Evolutionary conservation across 192 early-diverging fungal genomes (phyloP), one percentile per base, ranked within the genome.

Genomic region (Backusella morwellensis): DNA sequence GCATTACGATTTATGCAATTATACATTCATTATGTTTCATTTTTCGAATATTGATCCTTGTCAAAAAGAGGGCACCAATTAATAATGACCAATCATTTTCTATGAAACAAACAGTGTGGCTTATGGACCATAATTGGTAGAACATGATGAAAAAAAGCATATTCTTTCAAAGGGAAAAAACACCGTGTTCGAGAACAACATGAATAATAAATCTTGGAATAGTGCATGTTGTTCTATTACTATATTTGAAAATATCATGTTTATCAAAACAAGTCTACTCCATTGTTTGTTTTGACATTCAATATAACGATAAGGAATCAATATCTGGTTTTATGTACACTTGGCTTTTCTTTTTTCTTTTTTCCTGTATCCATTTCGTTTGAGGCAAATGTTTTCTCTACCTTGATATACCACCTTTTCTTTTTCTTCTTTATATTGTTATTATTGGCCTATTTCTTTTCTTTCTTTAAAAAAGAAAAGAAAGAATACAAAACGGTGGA

Each of bases 241-340:
- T 21, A 54, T n/a, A 54, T 21, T 21, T 8, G 52, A 44, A 44
- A 17, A 56, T 56, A 11, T 9, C 9, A 56, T 56, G 54, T 56
- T 21, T 21, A 56, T 21, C n/a, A 21, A n/a, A 9, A 23, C 21
- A n/a, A 56, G 7, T n/a, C 19, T 21, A n/a, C n/a, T 6, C n/a
- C n/a, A 56, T 23, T 56, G n/a, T 56, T 56, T 56, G 54, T 56
- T 56, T 56, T 56, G 54, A 56, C 54, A 56, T 56, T 9, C 54
- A 26, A 21, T 2, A 2, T 56, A n/a, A 56, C n/a, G 54, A 21
- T 21, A 56, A 9, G 38, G 1, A 40, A 40, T 40, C 38, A 40
- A 12, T 40, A 40, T 40, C 38, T 40, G 38, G 9, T 54, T 54
- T n/a, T n/a, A 52, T 52, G 5, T 21, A 52, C 7, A 9, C n/a